phyloP scores from a whole-genome alignment of 306 rosid genomes.

The Quillaja saponaria region DNA sequence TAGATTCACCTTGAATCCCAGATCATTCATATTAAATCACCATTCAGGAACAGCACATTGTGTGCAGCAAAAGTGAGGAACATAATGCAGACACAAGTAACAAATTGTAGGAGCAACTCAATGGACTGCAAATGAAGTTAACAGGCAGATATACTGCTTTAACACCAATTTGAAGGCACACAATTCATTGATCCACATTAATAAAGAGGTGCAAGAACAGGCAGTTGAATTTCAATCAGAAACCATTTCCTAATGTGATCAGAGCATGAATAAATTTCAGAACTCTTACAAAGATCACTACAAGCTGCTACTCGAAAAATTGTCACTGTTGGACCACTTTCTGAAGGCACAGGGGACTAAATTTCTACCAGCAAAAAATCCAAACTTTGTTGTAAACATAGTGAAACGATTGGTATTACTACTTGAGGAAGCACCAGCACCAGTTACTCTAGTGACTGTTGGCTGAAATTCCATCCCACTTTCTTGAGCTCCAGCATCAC shows the following conservation, averaged over 20 bases:
- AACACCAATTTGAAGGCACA: neutral
- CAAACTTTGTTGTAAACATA: slow-evolving; percentile 49
- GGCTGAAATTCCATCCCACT: slow-evolving; percentile 30
- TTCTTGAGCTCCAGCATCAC: slow-evolving; percentile 42
- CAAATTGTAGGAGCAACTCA: too few species aligned
- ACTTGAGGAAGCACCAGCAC: slow-evolving; percentile 41
- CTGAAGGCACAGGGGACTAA: slow-evolving; percentile 55
- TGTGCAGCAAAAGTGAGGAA: neutral
- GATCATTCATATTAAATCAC: too few species aligned
- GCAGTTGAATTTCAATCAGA: slow-evolving; percentile 6
- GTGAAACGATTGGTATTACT: slow-evolving; percentile 39
- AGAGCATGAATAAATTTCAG: slow-evolving; percentile 23
- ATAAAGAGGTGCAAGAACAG: slow-evolving; percentile 3
- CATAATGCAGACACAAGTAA: neutral
- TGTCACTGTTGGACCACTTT: slow-evolving; percentile 47
- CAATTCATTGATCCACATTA: slow-evolving; percentile 20
- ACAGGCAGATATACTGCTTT: slow-evolving; percentile 9
- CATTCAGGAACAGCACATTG: too few species aligned
- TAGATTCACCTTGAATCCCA: neutral
- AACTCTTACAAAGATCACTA: slow-evolving; percentile 25
- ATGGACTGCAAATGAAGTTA: slow-evolving; percentile 6
- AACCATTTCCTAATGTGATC: neutral
- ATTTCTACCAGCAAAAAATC: slow-evolving; percentile 50
- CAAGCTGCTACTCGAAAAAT: slow-evolving; percentile 33
- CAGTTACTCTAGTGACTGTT: slow-evolving; percentile 15